These are phyloP conservation scores for Xanthoparmelia taractica DNA, from an alignment of 495 filamentous ascomycete species.

Conservation along the genomic window DNA sequence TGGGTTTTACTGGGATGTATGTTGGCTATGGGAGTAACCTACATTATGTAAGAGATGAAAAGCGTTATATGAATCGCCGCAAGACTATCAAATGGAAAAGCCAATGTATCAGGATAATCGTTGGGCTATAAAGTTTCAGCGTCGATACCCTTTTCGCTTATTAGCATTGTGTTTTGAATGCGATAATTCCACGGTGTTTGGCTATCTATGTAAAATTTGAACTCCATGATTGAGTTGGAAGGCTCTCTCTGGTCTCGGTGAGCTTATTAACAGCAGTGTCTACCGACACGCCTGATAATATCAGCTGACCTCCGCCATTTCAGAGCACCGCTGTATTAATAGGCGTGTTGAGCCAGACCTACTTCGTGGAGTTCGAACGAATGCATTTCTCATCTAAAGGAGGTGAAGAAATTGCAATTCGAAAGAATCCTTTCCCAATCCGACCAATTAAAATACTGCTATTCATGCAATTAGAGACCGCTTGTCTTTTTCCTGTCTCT, in stretches of 20 bases:
- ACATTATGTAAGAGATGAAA: neutral
- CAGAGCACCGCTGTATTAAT: neutral
- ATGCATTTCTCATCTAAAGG: no score
- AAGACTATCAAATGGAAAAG: neutral
- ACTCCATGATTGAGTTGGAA: neutral
- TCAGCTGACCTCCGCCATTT: neutral
- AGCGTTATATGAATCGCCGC: neutral
- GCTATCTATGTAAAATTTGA: neutral
- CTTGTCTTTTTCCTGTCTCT: no score
- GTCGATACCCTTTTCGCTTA: constrained; percentile 11
- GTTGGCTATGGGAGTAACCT: neutral
- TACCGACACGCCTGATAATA: neutral
- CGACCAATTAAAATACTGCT: no score
- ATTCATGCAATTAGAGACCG: no score
- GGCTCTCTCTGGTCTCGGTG: neutral
- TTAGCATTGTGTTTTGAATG: neutral
- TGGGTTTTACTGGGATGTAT: neutral
- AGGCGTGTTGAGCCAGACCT: no score
- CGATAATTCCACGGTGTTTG: neutral
- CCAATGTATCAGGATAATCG: neutral
- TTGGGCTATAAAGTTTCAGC: neutral
- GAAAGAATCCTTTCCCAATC: no score
- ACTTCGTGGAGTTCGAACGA: no score
- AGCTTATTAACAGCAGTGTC: neutral
- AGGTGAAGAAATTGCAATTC: no score